phyloP scores from a whole-genome alignment of 495 filamentous ascomycete species.

The Amniculicola lignicola region DNA sequence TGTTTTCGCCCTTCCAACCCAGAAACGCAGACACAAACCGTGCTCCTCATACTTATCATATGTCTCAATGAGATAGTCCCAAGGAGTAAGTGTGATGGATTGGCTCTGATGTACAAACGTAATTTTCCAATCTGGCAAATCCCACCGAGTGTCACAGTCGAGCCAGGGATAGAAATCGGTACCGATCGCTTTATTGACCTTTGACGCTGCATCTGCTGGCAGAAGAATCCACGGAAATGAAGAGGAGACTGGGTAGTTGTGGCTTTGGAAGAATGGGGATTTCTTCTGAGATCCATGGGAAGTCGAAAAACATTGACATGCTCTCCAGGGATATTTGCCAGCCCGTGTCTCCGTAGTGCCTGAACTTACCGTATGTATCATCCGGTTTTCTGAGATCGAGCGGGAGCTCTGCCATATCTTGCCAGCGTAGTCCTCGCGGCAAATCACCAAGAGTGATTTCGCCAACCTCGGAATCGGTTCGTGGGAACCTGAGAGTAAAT shows the following conservation, averaged over 20 bases:
- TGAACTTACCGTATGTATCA: neutral
- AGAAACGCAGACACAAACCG: neutral
- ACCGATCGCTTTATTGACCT: neutral
- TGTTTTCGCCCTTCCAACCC: neutral
- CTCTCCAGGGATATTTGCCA: neutral
- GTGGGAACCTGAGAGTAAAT: neutral
- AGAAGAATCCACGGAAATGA: neutral
- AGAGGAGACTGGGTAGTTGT: neutral
- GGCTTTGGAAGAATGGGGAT: neutral
- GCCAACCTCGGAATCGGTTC: neutral
- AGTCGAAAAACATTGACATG: neutral
- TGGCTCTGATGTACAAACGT: neutral
- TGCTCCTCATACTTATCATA: neutral
- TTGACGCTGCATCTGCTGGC: neutral
- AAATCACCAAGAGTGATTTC: neutral
- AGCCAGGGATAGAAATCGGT: neutral
- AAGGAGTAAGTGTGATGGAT: neutral
- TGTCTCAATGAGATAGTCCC: neutral
- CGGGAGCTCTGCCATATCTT: neutral
- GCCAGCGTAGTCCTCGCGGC: neutral
- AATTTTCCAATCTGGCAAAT: neutral
- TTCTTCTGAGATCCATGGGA: neutral
- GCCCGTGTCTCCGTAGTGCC: neutral
- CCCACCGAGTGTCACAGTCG: neutral
- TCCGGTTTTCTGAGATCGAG: neutral